A percentile compares a stretch with the other conserved stretches of the same genome.
Evolutionary conservation across 148 eudicot species (phyloP).

Genomic region (Rheum nobile): DNA sequence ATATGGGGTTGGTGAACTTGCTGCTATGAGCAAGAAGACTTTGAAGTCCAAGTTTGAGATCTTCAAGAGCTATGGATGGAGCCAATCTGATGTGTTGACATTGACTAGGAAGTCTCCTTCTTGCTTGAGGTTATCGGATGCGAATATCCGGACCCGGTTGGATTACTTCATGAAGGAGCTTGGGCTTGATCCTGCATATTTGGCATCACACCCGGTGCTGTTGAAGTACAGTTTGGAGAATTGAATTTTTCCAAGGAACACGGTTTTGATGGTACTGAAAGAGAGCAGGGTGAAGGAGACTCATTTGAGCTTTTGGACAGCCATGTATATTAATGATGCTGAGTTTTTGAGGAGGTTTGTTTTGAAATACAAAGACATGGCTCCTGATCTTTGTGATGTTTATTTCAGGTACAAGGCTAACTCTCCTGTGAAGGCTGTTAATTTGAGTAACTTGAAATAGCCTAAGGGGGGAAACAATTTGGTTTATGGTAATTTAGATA

Average conservation of each 20-base stretch:
- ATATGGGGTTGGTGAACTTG: not conserved
- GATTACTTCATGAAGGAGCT: slow-evolving; percentile 16
- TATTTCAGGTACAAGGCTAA: not conserved
- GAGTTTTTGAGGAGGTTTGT: not conserved
- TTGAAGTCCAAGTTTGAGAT: slow-evolving; percentile 12
- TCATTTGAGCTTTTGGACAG: not conserved
- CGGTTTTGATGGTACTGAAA: slow-evolving; percentile 10
- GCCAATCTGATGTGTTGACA: slow-evolving; percentile 3
- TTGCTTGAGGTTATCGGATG: slow-evolving; percentile 10
- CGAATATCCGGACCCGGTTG: slow-evolving; percentile 7
- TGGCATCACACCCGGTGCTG: slow-evolving; percentile 12
- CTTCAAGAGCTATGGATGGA: slow-evolving; percentile 18
- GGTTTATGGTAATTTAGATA: no score
- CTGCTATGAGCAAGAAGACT: not conserved
- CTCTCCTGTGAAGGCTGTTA: no score
- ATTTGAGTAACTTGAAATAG: no score
- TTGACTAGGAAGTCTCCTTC: slow-evolving; percentile 11
- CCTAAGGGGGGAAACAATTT: not conserved
- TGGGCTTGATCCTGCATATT: slow-evolving; percentile 12
- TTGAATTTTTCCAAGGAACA: slow-evolving; percentile 15
- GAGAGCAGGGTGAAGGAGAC: slow-evolving; percentile 7
- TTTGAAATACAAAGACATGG: not conserved
- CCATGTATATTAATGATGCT: slow-evolving; percentile 2
- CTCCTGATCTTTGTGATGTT: not conserved
- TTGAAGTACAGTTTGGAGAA: slow-evolving; percentile 14